phyloP scores from a whole-genome alignment of 1,284 basidiomycete species.

The Microbotryum saponariae region DNA sequence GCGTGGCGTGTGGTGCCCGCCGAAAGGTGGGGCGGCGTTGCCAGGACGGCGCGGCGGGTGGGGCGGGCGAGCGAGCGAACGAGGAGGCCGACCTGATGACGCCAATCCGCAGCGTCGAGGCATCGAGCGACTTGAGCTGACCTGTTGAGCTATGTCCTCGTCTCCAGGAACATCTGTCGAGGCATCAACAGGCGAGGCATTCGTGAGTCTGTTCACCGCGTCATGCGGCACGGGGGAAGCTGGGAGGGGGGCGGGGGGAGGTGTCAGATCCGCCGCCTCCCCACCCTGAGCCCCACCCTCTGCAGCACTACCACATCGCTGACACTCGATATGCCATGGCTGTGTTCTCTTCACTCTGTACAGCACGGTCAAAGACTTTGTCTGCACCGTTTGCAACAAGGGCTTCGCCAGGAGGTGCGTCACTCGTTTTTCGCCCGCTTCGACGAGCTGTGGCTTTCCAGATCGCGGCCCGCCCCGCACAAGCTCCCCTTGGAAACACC shows the following conservation, averaged over 20 bases:
- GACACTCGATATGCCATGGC: background rate
- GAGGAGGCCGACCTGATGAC: too few species aligned
- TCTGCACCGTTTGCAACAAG: slow-evolving; percentile 28
- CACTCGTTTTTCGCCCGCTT: background rate
- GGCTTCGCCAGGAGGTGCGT: slow-evolving; percentile 23
- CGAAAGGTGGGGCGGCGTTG: background rate
- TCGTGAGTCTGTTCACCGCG: background rate
- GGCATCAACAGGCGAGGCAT: slow-evolving; percentile 19
- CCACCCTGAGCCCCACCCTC: background rate
- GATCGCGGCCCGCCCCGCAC: background rate
- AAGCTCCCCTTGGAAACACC: background rate
- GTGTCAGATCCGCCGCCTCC: background rate
- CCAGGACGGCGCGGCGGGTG: too few species aligned
- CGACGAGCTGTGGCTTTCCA: background rate
- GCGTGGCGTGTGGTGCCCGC: slow-evolving; percentile 6
- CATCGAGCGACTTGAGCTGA: background rate
- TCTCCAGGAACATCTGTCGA: slow-evolving; percentile 24
- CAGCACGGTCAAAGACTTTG: slow-evolving; percentile 26
- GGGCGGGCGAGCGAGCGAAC: too few species aligned
- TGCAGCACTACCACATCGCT: slow-evolving; percentile 1
- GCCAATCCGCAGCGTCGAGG: too few species aligned
- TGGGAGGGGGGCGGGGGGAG: too few species aligned
- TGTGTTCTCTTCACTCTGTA: background rate
- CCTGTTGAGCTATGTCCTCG: background rate
- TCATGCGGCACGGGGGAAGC: background rate